Evolutionary conservation across 257 asterid genomes (phyloP), one percentile per base, ranked within the genome.

Genomic region (Phtheirospermum japonicum): DNA sequence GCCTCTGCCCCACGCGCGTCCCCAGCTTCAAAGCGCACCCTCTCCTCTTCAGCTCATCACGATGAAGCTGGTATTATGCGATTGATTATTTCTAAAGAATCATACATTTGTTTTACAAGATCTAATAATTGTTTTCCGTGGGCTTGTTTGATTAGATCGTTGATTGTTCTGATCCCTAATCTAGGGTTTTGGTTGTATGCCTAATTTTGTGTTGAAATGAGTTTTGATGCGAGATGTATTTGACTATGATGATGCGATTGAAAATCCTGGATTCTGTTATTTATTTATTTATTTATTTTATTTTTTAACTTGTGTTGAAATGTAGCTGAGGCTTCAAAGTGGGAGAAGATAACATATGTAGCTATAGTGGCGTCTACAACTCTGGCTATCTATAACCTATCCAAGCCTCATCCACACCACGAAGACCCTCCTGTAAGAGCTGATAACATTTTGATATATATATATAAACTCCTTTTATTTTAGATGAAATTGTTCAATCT

Each of bases 51-150:
- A 6, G 66, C 82, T 17, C 80, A 51, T 32, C 88, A 74, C 52
- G 96, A 89, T 49, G 99, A 89, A 79, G 97, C 99, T 33, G 86
- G 99, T 92, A 85, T 54, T 57, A 9, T 67, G 14, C 52, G 19
- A 0, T 48, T 48, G 0, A 6, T 9, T 17, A 16, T 48, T 48
- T 48, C 4, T 48, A 12, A 63, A 17, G 54, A 28, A 40, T 50
- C 12, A 5, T 4, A n/a, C 14, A 32, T 13, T 56, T 59, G 28
- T 23, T 23, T 23, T 23, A 23, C 28, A 23, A 23, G 43, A 34
- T 65, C 14, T 64, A 36, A 54, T 48, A 43, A 58, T 46, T 9
- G 6, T 12, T 40, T 49, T 50, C 1, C 18, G 19, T 33, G 50
- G 19, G 2, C 13, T 16, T 31, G 11, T 33, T 40, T 18, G 10